phyloP scores from a whole-genome alignment of 202 grass and related monocot genomes.

The Thinopyrum obtusiflorum region DNA sequence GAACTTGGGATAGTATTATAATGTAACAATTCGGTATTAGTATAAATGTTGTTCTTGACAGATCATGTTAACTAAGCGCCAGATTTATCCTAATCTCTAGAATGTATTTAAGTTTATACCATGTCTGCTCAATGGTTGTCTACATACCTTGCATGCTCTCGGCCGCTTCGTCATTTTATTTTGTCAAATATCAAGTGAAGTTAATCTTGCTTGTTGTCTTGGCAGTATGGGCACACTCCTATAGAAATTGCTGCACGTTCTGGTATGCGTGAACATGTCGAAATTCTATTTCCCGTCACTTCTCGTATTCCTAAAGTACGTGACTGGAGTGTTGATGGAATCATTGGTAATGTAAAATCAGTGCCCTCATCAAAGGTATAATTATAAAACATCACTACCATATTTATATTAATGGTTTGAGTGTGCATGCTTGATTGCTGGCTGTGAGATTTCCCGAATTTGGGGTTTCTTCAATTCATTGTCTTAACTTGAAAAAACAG shows the following conservation, averaged over 20 bases:
- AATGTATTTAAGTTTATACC: neutral
- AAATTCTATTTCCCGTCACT: conserved; percentile 43
- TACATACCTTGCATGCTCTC: neutral
- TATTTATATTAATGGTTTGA: conserved; percentile 14
- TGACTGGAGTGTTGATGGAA: conserved; percentile 19
- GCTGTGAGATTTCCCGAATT: neutral
- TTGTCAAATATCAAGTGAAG: conserved; percentile 9
- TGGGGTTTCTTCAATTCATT: neutral
- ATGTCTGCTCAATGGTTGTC: neutral
- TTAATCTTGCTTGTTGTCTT: conserved; percentile 15
- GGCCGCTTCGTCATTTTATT: neutral
- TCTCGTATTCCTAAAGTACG: conserved; percentile 25
- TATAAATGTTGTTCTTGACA: neutral
- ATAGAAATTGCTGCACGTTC: conserved; percentile 44
- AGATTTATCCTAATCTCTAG: neutral
- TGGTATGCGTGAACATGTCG: conserved; percentile 24
- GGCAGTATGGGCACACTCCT: conserved; percentile 4
- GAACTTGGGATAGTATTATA: neutral
- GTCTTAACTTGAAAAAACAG: neutral
- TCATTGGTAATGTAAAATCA: neutral
- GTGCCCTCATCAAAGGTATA: neutral
- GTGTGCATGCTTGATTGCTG: neutral
- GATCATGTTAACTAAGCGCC: neutral
- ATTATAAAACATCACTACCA: neutral
- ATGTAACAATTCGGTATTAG: neutral